Base-by-base conservation (phyloP, 129 eudicot species). In the carrot (Daucus carota) region DNA sequence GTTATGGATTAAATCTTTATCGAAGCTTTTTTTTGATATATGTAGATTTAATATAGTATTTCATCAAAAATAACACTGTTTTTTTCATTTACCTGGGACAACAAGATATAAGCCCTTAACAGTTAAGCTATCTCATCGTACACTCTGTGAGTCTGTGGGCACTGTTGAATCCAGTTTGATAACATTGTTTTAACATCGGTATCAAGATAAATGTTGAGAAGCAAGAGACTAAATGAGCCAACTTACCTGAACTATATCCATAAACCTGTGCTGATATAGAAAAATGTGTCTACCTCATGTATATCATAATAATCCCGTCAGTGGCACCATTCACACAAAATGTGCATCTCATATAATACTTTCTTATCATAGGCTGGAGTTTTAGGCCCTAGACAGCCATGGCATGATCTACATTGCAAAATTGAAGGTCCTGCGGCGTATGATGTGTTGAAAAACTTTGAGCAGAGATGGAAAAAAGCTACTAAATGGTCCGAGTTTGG, bases 381-480 rank as follows among this genome's bases (percentile, higher is more conserved):
- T 32, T 76, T 76, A 84, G 86, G 82, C 33, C 96, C 96, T 36
- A 85, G 96, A 75, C 82, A 89, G 71, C 96, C 96, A 69, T 89
- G 96, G 96, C 96, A 89, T 79, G 96, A 89, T 81, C 74, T 86
- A 22, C 92, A 89, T 62, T 89, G 96, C 86, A 89, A 81, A 81
- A 81, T 89, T 41, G 96, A 89, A 45, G 96, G 96, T 20, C 96
- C 96, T 70, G 96, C 92, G 68, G 96, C 90, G 13, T 84, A 87
- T 90, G 92, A 90, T 67, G 90, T 90, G 79, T 91, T 90, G 46
- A 90, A 81, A 48, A 90, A 87, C 87, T 90, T 90, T 71, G 92
- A 90, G 76, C 90, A 87, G 82, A 84, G 96, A 72, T 90, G 96
- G 96, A 90, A 82, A 81, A 87, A 85, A 75, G 92, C 92, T 16